Evolutionary conservation across 2,329 filamentous ascomycete species (phyloP).

Genomic region (Paraphoma chrysanthemicola): DNA sequence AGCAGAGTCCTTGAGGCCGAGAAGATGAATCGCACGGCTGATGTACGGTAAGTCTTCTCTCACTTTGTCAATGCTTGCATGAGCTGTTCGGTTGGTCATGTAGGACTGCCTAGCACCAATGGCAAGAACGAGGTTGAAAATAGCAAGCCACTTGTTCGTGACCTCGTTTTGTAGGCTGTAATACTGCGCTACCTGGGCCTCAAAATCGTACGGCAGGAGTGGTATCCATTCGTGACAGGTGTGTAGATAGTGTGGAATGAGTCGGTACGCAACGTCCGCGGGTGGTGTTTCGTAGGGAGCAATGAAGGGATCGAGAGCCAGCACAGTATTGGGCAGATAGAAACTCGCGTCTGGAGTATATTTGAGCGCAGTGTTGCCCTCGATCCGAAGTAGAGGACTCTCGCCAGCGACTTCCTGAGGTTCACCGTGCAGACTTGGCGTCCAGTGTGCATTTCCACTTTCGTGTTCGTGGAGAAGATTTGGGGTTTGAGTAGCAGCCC

Average conservation of each 20-base stretch:
- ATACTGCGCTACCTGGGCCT: neutral
- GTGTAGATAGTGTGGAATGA: neutral
- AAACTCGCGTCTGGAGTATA: neutral
- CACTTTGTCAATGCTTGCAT: neutral
- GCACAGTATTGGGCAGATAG: neutral
- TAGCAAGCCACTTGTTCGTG: slow-evolving; percentile 2
- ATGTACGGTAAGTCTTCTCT: neutral
- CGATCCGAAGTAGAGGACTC: neutral
- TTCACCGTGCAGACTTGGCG: neutral
- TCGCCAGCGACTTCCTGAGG: neutral
- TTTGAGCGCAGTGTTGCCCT: neutral
- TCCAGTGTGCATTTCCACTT: neutral
- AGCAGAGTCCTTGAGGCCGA: neutral
- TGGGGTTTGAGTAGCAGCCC: neutral
- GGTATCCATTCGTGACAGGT: slow-evolving; percentile 6
- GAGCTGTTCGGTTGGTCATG: neutral
- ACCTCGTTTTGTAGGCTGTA: neutral
- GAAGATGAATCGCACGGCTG: neutral
- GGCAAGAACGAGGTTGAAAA: slow-evolving; percentile 7
- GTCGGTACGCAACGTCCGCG: neutral
- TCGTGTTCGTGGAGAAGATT: neutral
- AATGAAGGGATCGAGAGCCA: neutral
- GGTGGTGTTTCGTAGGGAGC: neutral
- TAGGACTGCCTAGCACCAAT: slow-evolving; percentile 4
- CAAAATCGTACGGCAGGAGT: slow-evolving; percentile 1